These are phyloP conservation scores for Vairimorpha necatrix DNA, from an alignment of 371 early-diverging fungal genomes.

Conservation along the genomic window DNA sequence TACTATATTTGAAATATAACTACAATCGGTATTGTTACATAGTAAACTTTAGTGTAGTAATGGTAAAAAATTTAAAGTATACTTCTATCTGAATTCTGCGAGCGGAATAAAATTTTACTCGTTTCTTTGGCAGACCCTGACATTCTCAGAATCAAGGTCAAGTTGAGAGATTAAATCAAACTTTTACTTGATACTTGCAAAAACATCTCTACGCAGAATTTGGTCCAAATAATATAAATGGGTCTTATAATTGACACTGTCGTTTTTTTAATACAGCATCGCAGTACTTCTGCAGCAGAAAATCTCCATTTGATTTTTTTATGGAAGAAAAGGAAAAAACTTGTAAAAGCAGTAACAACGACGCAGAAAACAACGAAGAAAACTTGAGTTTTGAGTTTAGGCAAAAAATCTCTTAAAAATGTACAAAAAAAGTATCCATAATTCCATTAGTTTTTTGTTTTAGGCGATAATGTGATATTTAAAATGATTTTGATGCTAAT, in stretches of 20 bases:
- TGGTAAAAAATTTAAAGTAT: slow-evolving; percentile 8
- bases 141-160: slow-evolving; percentile 7
- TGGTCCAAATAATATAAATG: not conserved
- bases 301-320: slow-evolving; percentile 1
- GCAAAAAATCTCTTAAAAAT: not conserved
- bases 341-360: not conserved
- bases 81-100: not conserved
- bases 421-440: not conserved
- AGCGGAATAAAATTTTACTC: not conserved
- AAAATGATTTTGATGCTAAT: not conserved
- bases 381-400: not conserved
- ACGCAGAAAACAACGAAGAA: not conserved
- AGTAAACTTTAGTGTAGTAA: not conserved
- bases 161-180: slow-evolving; percentile 3
- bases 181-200: not conserved
- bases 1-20: too few relatives aligned
- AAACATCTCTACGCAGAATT: not conserved
- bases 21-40: too few relatives aligned
- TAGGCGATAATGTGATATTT: not conserved
- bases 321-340: not conserved
- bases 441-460: not conserved
- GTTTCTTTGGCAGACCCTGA: not conserved
- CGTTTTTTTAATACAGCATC: not conserved
- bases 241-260: not conserved
- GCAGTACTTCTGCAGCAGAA: slow-evolving; percentile 5